These are phyloP conservation scores for Aspergillus leporis DNA, from an alignment of 495 filamentous ascomycete genomes.

Conservation along the genomic window DNA sequence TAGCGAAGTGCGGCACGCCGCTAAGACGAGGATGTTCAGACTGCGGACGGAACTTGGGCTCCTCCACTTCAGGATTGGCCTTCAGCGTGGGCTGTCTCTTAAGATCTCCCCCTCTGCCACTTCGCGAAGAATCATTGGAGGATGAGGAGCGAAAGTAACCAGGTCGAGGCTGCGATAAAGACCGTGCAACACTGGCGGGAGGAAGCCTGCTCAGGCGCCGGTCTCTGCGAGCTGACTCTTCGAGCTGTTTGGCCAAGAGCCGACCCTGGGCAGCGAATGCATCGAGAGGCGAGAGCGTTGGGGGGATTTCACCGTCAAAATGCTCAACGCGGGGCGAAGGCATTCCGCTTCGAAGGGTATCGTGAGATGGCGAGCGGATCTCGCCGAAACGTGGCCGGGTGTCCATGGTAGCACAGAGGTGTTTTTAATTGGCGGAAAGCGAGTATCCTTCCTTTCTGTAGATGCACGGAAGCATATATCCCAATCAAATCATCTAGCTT, in stretches of 20 bases:
- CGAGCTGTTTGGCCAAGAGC: conserved; percentile 80
- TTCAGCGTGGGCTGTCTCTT: conserved; percentile 42
- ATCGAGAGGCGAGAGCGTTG: conserved; percentile 90
- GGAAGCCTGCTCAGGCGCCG: conserved; percentile 82
- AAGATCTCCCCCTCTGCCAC: conserved; percentile 21
- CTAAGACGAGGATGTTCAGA: conserved; percentile 77
- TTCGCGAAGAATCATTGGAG: conserved; percentile 31
- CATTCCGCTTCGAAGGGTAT: conserved; percentile 51
- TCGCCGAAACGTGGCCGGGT: conserved; percentile 61
- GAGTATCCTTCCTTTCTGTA: conserved; percentile 4
- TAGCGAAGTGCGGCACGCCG: conserved; percentile 52
- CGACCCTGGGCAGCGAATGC: conserved; percentile 89
- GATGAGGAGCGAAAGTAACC: conserved; percentile 68
- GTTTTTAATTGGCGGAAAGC: conserved; percentile 8
- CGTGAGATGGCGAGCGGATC: conserved; percentile 62
- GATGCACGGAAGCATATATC: not conserved
- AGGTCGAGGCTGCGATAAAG: conserved; percentile 65
- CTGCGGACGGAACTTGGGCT: conserved; percentile 61
- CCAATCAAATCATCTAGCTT: conserved; percentile 7
- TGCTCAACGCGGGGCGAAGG: conserved; percentile 71
- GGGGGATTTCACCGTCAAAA: conserved; percentile 82
- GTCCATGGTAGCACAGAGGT: conserved; percentile 44
- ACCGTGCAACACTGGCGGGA: conserved; percentile 77
- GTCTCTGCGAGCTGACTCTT: conserved; percentile 66
- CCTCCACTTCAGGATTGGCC: conserved; percentile 57